Base-by-base conservation (phyloP, 352 stramenopile species). In the Phytophthora quininea region DNA sequence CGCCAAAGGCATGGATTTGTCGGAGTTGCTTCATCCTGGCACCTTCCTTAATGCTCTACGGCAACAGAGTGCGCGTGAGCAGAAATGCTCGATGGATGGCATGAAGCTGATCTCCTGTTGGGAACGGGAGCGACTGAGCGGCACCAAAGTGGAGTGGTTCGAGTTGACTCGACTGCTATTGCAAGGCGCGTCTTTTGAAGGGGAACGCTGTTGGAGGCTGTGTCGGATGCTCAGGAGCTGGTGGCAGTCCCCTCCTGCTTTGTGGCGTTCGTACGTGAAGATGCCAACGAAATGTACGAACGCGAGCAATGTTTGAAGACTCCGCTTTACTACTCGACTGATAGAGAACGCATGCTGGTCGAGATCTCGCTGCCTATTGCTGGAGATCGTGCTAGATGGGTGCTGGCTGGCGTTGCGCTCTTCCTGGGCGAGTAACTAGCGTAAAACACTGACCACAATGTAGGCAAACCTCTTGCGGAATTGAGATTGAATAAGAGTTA, bases 11-110 rank as follows among this genome's bases (percentile, higher is more conserved):
- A 51, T 98, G 11, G 84, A 98, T 35, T 73, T 98, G 32, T 95
- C 87, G 8, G 92, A 98, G 42, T 51, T 98, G 37, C 89, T 98
- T 61, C 88, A 98, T 47, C 95, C 96, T 2, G 92, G 85, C 15
- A 98, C 95, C 15, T 98, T 98, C 79, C 74, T 98, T 43, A 98
- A 98, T 66, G 93, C 95, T 4, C 57, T 98, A 29, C 76, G 94
- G 24, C 96, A 98, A 62, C 92, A 98, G 62, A 97, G 89, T 31
- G 90, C 94, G 19, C 88, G 93, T 3, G 71, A 78, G 27, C 76
- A 95, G 19, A 67, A 94, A 33, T 90, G 79, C 64, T 94, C 91
- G 7, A 98, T 98, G 84, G 93, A 98, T 62, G 83, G 71, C 38
- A 92, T 98, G 80, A 92, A 95, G 67, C 66, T 98, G 61, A 59